Evolutionary conservation across 2,329 filamentous ascomycete genomes (phyloP).

Genomic region (Sporothrix brasiliensis): DNA sequence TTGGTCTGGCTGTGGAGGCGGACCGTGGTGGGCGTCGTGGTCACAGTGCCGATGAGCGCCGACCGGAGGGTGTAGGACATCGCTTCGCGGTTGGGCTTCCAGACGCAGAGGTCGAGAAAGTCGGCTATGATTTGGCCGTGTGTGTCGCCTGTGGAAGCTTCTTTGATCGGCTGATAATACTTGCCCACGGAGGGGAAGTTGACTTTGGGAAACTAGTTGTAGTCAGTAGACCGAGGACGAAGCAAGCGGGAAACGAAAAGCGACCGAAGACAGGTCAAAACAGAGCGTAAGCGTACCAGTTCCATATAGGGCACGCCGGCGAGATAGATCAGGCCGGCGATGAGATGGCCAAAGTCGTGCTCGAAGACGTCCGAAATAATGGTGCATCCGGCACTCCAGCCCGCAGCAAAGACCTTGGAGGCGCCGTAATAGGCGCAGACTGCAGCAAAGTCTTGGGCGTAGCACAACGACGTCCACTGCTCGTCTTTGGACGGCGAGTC

Average conservation of each 20-base stretch:
- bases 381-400: constrained; percentile 32
- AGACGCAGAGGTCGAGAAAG: constrained; percentile 29
- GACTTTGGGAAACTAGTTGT: not conserved
- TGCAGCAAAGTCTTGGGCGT: constrained; percentile 32
- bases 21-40: not conserved
- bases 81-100: constrained; percentile 20
- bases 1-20: not conserved
- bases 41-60: constrained; percentile 21
- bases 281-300: constrained; percentile 3
- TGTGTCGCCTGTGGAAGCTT: not conserved
- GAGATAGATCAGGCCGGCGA: constrained; percentile 28
- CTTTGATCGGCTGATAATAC: constrained; percentile 11
- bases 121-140: not conserved
- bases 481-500: not conserved
- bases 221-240: not conserved
- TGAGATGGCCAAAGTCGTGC: constrained; percentile 6
- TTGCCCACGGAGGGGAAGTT: not conserved
- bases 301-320: constrained; percentile 20
- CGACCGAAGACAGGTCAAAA: too few species aligned
- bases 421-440: constrained; percentile 30
- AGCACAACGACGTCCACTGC: constrained; percentile 18
- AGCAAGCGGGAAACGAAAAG: too few species aligned
- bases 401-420: constrained; percentile 28
- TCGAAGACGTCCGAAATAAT: constrained; percentile 27
- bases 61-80: constrained; percentile 28